Conservation (phyloP, 352 stramenopile genomes). For the Pythium rhizo-oryzae region DNA sequence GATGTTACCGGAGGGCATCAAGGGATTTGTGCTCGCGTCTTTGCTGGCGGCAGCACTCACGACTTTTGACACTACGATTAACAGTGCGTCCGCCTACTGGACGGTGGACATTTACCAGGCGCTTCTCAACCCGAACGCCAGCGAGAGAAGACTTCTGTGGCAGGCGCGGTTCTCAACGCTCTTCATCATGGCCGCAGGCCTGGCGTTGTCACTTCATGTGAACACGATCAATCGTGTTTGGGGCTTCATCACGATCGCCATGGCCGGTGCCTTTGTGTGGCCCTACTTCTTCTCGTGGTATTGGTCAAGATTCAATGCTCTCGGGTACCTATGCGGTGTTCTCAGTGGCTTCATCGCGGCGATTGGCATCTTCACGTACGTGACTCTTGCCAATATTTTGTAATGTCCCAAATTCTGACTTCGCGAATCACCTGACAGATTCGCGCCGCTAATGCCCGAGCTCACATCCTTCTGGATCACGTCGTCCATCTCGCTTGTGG, state of each 20-base stretch:
- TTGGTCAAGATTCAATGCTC: slow-evolving; percentile 76
- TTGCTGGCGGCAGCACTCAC: slow-evolving; percentile 73
- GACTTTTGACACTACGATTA: slow-evolving; percentile 83
- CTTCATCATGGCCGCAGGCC: slow-evolving; percentile 58
- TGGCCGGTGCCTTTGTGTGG: slow-evolving; percentile 69
- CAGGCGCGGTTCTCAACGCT: slow-evolving; percentile 62
- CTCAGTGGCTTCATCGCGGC: slow-evolving; percentile 56
- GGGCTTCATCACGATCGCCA: slow-evolving; percentile 80
- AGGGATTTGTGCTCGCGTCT: slow-evolving; percentile 72
- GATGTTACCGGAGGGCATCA: slow-evolving; percentile 61
- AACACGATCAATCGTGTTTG: slow-evolving; percentile 81
- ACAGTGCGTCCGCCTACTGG: slow-evolving; percentile 80
- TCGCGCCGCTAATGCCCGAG: slow-evolving; percentile 54
- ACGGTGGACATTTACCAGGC: slow-evolving; percentile 84
- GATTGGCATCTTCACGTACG: slow-evolving; percentile 69
- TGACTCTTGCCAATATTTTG: slow-evolving; percentile 5
- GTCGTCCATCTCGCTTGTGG: slow-evolving; percentile 52
- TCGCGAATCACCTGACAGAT: slow-evolving; percentile 31
- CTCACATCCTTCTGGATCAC: slow-evolving; percentile 61
- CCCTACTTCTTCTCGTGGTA: slow-evolving; percentile 86
- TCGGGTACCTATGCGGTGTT: slow-evolving; percentile 59
- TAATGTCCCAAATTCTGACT: neutral
- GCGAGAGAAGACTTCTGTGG: slow-evolving; percentile 61
- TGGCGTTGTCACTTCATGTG: slow-evolving; percentile 69
- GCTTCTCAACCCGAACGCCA: slow-evolving; percentile 59